A percentile compares a stretch with the other conserved stretches of the same genome.
Evolutionary conservation across 2,329 filamentous ascomycete genomes (phyloP).

Genomic region (Ophiostoma perfectum): DNA sequence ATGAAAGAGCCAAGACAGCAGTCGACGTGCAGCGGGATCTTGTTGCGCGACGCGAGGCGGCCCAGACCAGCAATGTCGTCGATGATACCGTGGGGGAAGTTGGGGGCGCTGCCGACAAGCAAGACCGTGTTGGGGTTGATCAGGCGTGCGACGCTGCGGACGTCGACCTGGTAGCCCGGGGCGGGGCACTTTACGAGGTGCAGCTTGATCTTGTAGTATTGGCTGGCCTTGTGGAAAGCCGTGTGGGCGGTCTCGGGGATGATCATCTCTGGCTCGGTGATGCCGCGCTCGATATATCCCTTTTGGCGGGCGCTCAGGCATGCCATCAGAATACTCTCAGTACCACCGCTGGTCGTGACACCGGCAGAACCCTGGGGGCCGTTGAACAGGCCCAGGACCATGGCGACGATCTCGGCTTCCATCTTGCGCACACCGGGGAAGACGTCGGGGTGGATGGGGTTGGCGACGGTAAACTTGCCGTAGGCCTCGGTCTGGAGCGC

Average conservation of each 20-base stretch:
- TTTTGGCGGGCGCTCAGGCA: slow-evolving; percentile 86
- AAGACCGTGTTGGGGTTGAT: slow-evolving; percentile 93
- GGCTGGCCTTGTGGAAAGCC: slow-evolving; percentile 88
- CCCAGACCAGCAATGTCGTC: slow-evolving; percentile 87
- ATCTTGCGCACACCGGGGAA: slow-evolving; percentile 98
- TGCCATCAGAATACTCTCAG: slow-evolving; percentile 95
- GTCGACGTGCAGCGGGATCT: slow-evolving; percentile 88
- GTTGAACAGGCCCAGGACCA: slow-evolving; percentile 88
- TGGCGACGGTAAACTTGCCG: slow-evolving; percentile 88
- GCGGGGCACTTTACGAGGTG: slow-evolving; percentile 84
- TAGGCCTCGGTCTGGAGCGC: slow-evolving; percentile 88
- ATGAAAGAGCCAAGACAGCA: slow-evolving; percentile 97
- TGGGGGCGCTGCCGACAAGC: slow-evolving; percentile 89
- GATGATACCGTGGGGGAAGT: slow-evolving; percentile 97
- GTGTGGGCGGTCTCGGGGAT: slow-evolving; percentile 92
- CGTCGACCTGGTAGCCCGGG: slow-evolving; percentile 77
- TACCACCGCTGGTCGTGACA: slow-evolving; percentile 86
- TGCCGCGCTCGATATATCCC: slow-evolving; percentile 74
- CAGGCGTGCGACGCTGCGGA: slow-evolving; percentile 70
- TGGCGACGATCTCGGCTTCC: slow-evolving; percentile 96
- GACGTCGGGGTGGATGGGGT: slow-evolving; percentile 96
- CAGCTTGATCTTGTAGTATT: slow-evolving; percentile 95
- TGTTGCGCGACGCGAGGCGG: slow-evolving; percentile 70
- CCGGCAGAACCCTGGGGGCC: slow-evolving; percentile 80
- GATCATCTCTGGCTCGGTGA: slow-evolving; percentile 95